Evolutionary conservation across 2,329 filamentous ascomycete species (phyloP).

Genomic region (Leptoxyphium fumago): DNA sequence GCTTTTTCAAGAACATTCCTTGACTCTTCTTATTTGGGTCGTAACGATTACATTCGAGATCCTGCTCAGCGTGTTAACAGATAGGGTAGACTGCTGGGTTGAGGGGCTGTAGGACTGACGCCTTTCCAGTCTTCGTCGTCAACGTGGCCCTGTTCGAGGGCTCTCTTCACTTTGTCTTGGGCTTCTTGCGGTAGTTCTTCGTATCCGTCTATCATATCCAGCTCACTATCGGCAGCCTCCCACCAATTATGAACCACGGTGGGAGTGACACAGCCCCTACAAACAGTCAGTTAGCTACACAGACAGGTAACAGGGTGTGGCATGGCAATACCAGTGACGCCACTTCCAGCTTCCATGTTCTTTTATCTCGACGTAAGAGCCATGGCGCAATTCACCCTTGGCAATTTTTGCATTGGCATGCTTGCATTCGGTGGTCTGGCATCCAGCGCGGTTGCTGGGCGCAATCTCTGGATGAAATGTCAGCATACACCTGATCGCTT

Average conservation of each 20-base stretch:
- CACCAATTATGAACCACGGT: constrained; percentile 53
- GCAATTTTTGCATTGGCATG: constrained; percentile 51
- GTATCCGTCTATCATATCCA: constrained; percentile 61
- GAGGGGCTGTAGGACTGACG: constrained; percentile 38
- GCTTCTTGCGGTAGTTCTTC: constrained; percentile 57
- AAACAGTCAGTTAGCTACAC: constrained; percentile 4
- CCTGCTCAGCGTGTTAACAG: constrained; percentile 34
- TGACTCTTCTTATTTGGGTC: constrained; percentile 25
- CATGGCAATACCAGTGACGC: constrained; percentile 61
- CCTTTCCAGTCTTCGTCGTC: constrained; percentile 78
- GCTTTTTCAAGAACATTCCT: constrained; percentile 21
- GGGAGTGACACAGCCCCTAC: constrained; percentile 80
- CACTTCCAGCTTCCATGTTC: constrained; percentile 54
- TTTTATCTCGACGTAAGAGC: constrained; percentile 51
- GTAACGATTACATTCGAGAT: constrained; percentile 62
- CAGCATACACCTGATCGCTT: too few relatives aligned
- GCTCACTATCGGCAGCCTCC: constrained; percentile 41
- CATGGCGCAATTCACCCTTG: constrained; percentile 69
- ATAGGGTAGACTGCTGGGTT: constrained; percentile 5
- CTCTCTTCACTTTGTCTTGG: constrained; percentile 59
- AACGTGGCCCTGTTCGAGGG: constrained; percentile 64
- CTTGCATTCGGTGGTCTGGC: constrained; percentile 61
- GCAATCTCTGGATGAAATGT: constrained; percentile 44
- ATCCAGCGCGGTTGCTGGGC: constrained; percentile 57
- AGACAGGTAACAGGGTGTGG: too few relatives aligned